Evolutionary conservation across 345 rosid genomes (phyloP), one percentile per base, ranked within the genome.

Genomic region (Ceriops tagal): DNA sequence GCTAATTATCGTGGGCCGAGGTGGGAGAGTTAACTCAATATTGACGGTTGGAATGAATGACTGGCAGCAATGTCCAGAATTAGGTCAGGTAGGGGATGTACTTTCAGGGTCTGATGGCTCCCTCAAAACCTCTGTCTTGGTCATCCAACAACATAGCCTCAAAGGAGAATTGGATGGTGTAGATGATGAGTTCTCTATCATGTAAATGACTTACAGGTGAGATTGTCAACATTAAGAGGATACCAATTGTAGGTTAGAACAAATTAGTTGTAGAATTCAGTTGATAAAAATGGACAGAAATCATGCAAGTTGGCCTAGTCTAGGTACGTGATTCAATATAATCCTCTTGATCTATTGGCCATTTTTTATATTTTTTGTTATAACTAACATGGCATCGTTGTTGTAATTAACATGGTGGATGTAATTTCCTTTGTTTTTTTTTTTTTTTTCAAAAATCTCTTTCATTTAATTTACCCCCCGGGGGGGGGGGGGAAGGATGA

Each of bases 41-140:
- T 69, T 95, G 78, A 95, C 97, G 0, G 78, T 79, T 0, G 97
- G 99, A 24, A 88, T 95, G 70, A 92, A 85, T 4, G 99, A 92
- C 53, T 89, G 97, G 96, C 97, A 95, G 79, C 96, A 92, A 55
- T 92, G 98, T 68, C 99, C 99, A 0, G 97, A 95, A 75, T 67
- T 92, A 61, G 99, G 99, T 43, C 96, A 98, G 0, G 77, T 90
- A 4, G 99, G 98, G 4, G 99, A 95, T 62, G 91, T 95, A 26
- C 91, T 95, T 46, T 90, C 96, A 0, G 92, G 98, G 31, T 82
- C 96, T 11, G 86, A 82, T 77, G 86, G 86, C 81, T 83, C 89
- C 0, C 80, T 62, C 53, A 80, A 74, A 35, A 90, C 96, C 26
- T 95, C 98, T 1, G 83, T 95, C 61, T 81, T 90, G 89, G 82